Evolutionary conservation across 208 protist genomes (phyloP), one percentile per base, ranked within the genome.

Genomic region (Wallacemonas sp.): DNA sequence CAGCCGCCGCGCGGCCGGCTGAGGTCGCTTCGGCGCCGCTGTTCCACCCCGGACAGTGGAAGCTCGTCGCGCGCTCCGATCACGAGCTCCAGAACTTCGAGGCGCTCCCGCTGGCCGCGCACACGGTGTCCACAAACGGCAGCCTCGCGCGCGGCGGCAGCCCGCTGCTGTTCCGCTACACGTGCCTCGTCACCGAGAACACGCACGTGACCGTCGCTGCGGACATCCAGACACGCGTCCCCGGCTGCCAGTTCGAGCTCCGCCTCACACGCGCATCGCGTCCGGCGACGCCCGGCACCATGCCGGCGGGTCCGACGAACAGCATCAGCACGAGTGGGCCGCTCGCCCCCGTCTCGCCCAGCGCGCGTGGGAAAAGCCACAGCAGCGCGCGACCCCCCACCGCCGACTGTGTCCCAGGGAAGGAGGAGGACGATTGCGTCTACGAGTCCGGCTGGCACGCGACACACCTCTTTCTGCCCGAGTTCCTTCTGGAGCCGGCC

Each of bases 121-220:
- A 72, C 44, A 68, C 72, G 25, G 69, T 91, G 61, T 28, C 48
- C n/a, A 67, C 82, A 11, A 71, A 65, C 31, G 78, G 78, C 14
- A 68, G 81, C n/a, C 69, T 94, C 7, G 73, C 49, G 7, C 78
- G 80, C 50, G 86, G 89, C 26, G 84, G 77, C n/a, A 66, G 65
- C 16, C 54, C 67, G 31, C 29, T 88, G 38, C 77, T 95, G 23
- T 91, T 89, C 66, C 65, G 80, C 62, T 81, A 91, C 61, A 67
- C 61, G 4, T 89, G 80, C 65, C 75, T 48, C 16, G 54, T 95
- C 12, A 39, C 67, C 0, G 89, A 92, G 61, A 45, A 61, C 28
- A 88, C 86, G 2, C 77, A 82, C 70, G 39, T 95, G 26, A 84
- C 86, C 0, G 28, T 92, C 22, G 39, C 80, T 10, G 67, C 77